phyloP scores from a whole-genome alignment of 1,284 basidiomycete species.

The Leucoagaricus sp. region DNA sequence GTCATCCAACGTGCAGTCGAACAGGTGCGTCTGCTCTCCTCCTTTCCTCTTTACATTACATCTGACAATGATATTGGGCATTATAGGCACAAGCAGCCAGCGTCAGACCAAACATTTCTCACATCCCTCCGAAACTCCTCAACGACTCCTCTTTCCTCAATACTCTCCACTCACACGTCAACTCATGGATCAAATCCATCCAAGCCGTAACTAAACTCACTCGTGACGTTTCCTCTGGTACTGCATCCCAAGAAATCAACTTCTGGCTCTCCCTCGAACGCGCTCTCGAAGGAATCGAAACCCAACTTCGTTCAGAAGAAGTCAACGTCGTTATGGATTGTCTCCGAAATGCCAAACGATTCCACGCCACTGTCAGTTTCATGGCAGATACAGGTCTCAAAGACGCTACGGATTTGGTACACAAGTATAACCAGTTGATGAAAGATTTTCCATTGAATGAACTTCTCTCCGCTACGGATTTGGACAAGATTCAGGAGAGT shows the following conservation, averaged over 20 bases:
- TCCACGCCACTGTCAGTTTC: conserved; percentile 97
- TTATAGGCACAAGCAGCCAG: conserved; percentile 55
- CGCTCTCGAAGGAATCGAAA: conserved; percentile 91
- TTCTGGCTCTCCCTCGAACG: conserved; percentile 97
- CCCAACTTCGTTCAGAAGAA: conserved; percentile 89
- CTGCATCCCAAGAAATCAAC: conserved; percentile 98
- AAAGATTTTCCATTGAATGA: conserved; percentile 98
- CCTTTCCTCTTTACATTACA: conserved; percentile 1
- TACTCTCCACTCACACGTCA: conserved; percentile 91
- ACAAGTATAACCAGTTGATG: conserved; percentile 98
- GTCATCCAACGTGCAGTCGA: conserved; percentile 88
- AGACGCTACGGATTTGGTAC: conserved; percentile 88
- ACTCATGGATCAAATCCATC: conserved; percentile 98
- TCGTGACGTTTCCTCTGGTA: conserved; percentile 93
- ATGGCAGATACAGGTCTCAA: conserved; percentile 97
- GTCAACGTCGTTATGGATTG: conserved; percentile 96
- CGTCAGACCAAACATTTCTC: conserved; percentile 71
- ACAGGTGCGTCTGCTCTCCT: conserved; percentile 40
- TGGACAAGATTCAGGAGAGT: conserved; percentile 92
- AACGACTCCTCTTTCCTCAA: conserved; percentile 94
- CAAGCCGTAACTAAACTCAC: conserved; percentile 95
- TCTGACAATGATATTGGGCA: neutral
- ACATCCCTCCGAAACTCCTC: conserved; percentile 74
- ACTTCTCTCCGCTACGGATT: conserved; percentile 92
- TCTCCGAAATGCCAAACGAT: conserved; percentile 93